Evolutionary conservation across 1,284 basidiomycete genomes (phyloP), one percentile per base, ranked within the genome.

Genomic region (Sutorius eximius): DNA sequence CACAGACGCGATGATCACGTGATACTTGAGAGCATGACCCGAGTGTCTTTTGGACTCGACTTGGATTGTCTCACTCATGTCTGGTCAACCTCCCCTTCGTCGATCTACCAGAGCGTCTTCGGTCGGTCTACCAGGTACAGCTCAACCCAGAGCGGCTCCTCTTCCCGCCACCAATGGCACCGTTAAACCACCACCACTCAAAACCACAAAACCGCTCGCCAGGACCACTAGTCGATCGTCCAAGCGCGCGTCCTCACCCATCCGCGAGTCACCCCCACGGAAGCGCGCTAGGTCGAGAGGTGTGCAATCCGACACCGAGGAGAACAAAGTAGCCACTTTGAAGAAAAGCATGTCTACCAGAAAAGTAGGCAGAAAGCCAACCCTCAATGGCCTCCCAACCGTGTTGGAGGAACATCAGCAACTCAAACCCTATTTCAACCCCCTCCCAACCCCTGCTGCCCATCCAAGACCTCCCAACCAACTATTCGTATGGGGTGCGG

Each of bases 401-500:
- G 70, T 76, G 45, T 51, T 57, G 37, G 55, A 72, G 56, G 64
- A 67, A 41, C 64, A 58, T 41, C 65, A 71, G 0, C 79, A 80
- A 56, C 58, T 71, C 30, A 78, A 77, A 58, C 78, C 82, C 1
- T 83, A 83, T 57, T 80, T 86, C 62, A 87, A 86, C 59, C 71
- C 81, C 5, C 74, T 88, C 1, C 86, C 85, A 12, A 72, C 74
- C 13, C 77, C 81, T 29, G 77, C 79, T 12, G 64, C 71, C 46
- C 79, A 79, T 50, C 59, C 73, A 22, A 77, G 85, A 46, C 87
- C 87, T 18, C 73, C 81, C 34, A 77, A 82, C 22, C 77, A 83
- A 41, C 74, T 93, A n/a, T 93, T 93, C 59, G 85, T 83, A 4
- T 95, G 90, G 83, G 93, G 93, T 9, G 81, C 85, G 15, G 93